phyloP scores from a whole-genome alignment of 257 asterid genomes.

The Scutellaria barbata region DNA sequence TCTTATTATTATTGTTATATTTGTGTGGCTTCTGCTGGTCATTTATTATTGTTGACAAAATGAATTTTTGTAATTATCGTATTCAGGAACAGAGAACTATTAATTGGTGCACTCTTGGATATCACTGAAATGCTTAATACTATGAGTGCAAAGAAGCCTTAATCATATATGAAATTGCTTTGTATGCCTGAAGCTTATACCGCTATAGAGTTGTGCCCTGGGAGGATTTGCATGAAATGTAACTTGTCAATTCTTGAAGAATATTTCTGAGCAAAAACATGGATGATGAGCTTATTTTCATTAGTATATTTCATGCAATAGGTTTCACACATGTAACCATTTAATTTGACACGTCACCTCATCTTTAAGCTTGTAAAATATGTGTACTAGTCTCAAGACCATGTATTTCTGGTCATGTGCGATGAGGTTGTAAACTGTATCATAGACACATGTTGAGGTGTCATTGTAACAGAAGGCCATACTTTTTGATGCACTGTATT shows the following conservation, averaged over 20 bases:
- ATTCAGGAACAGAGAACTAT: slow-evolving; percentile 78
- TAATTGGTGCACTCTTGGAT: slow-evolving; percentile 64
- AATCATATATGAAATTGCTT: slow-evolving; percentile 45
- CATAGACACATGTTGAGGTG: slow-evolving; percentile 9
- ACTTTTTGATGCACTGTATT: slow-evolving; percentile 38
- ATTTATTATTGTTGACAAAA: slow-evolving; percentile 45
- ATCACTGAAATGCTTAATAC: slow-evolving; percentile 40
- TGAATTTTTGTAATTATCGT: slow-evolving; percentile 45
- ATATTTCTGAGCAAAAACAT: slow-evolving; percentile 37
- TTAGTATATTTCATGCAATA: slow-evolving; percentile 24
- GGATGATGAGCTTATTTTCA: slow-evolving; percentile 25
- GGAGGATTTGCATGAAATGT: slow-evolving; percentile 40
- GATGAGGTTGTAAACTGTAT: slow-evolving; percentile 30
- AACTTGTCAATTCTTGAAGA: slow-evolving; percentile 38
- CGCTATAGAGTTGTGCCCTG: slow-evolving; percentile 36
- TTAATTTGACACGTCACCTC: background rate
- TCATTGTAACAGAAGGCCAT: slow-evolving; percentile 33
- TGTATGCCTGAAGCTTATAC: slow-evolving; percentile 43
- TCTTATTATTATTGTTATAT: background rate
- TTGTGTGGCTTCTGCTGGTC: slow-evolving; percentile 1
- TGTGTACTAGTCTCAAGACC: slow-evolving; percentile 38
- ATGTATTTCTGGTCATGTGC: slow-evolving; percentile 35
- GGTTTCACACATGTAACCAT: slow-evolving; percentile 26
- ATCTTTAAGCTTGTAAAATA: slow-evolving; percentile 37
- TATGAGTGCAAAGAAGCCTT: slow-evolving; percentile 62